Conservation (phyloP, 441 rosid species). For the Corymbia citriodora region DNA sequence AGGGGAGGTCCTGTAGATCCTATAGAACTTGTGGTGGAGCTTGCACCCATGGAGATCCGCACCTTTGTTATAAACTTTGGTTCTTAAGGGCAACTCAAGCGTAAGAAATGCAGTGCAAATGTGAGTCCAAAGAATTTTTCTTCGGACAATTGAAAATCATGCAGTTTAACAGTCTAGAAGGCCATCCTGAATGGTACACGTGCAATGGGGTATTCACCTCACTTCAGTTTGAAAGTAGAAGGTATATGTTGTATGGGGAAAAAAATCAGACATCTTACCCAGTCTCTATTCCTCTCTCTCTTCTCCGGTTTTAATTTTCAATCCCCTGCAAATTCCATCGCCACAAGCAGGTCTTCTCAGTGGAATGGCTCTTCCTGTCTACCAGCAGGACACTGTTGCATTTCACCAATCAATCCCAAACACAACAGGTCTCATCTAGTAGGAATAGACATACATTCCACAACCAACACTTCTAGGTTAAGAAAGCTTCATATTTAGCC, state of each 20-base stretch:
- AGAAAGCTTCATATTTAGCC: neutral
- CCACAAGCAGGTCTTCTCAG: neutral
- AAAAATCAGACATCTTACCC: neutral
- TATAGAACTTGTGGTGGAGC: constrained; percentile 22
- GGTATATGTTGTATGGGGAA: neutral
- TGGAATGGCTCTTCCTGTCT: neutral
- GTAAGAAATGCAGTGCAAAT: neutral
- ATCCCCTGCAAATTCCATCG: neutral
- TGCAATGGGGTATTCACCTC: neutral
- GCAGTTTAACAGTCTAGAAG: neutral
- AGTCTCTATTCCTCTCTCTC: neutral
- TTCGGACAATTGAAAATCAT: neutral
- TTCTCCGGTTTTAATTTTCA: neutral
- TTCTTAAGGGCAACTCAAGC: neutral
- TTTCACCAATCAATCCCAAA: neutral
- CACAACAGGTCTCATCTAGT: neutral
- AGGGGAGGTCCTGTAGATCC: constrained; percentile 35
- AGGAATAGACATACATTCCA: neutral
- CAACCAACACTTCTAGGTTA: neutral
- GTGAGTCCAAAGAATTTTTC: neutral
- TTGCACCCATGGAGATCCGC: constrained; percentile 47
- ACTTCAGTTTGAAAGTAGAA: neutral
- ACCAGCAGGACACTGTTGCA: neutral
- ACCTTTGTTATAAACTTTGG: constrained; percentile 22
- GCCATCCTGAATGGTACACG: neutral